Evolutionary conservation across 2,329 filamentous ascomycete genomes (phyloP).

Genomic region (Sporothrix dimorphospora): DNA sequence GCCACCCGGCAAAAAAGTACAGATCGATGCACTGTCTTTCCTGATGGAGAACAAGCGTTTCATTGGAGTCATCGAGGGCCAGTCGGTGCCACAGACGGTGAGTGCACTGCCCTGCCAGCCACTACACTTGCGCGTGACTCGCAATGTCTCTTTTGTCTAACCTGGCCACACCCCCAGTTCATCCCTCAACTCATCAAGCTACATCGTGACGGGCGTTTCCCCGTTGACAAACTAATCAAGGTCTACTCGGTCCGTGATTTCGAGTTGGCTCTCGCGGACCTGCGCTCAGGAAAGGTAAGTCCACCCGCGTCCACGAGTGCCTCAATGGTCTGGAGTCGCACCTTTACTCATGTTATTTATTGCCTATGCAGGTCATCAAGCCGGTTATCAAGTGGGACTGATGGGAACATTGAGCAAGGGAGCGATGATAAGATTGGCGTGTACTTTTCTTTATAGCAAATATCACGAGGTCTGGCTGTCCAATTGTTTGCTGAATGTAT

Average conservation of each 20-base stretch:
- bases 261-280: slow-evolving; percentile 36
- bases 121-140: not conserved
- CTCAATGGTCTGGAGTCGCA: not conserved
- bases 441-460: no score
- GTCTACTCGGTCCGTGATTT: slow-evolving; percentile 39
- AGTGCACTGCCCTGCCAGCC: not conserved
- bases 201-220: slow-evolving; percentile 41
- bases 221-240: slow-evolving; percentile 41
- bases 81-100: slow-evolving; percentile 37
- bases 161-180: slow-evolving; percentile 35
- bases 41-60: slow-evolving; percentile 37
- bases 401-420: no score
- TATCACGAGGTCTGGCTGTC: no score
- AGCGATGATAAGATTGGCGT: no score
- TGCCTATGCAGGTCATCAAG: slow-evolving; percentile 31
- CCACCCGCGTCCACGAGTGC: not conserved
- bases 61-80: slow-evolving; percentile 42
- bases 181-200: slow-evolving; percentile 41
- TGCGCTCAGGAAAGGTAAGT: slow-evolving; percentile 36
- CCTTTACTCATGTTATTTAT: not conserved
- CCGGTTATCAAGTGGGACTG: slow-evolving; percentile 32
- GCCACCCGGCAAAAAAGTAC: slow-evolving; percentile 36
- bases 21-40: slow-evolving; percentile 33
- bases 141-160: not conserved
- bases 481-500: no score